phyloP scores from a whole-genome alignment of 768 basidiomycete species.

The Tubosaeta sp. region DNA sequence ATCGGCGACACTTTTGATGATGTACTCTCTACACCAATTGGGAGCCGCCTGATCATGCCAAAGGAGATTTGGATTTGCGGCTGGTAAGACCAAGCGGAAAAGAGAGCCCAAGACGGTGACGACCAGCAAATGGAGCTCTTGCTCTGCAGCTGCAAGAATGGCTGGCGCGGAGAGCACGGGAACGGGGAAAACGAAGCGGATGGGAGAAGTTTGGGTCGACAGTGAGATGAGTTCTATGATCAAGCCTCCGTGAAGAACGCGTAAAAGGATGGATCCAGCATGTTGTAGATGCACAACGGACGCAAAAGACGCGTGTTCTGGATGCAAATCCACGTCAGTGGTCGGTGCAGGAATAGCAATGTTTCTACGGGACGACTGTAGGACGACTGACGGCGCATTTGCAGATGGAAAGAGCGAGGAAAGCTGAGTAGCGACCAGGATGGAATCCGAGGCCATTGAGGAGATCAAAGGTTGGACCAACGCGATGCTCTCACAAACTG shows the following conservation, averaged over 20 bases:
- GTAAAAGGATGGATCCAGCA: constrained; percentile 65
- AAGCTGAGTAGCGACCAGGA: constrained; percentile 57
- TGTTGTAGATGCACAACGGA: constrained; percentile 50
- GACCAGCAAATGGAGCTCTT: constrained; percentile 65
- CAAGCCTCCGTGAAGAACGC: constrained; percentile 68
- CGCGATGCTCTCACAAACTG: neutral
- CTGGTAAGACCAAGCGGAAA: constrained; percentile 65
- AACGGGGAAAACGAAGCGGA: constrained; percentile 78
- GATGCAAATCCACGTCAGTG: constrained; percentile 40
- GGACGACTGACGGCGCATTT: constrained; percentile 45
- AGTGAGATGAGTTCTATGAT: constrained; percentile 78
- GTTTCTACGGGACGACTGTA: constrained; percentile 59
- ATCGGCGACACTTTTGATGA: constrained; percentile 51
- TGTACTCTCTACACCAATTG: constrained; percentile 66
- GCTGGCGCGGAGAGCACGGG: constrained; percentile 61
- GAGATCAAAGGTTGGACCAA: neutral
- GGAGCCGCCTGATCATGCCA: constrained; percentile 54
- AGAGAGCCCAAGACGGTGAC: constrained; percentile 67
- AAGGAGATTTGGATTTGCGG: constrained; percentile 46
- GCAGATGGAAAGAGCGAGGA: constrained; percentile 58
- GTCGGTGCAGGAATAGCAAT: constrained; percentile 44
- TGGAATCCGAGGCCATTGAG: constrained; percentile 23
- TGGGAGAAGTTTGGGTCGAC: constrained; percentile 56
- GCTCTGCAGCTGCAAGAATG: constrained; percentile 45
- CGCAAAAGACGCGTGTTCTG: constrained; percentile 72